Evolutionary conservation across 2,329 filamentous ascomycete species (phyloP).

Genomic region (Zymoseptoria brevis): DNA sequence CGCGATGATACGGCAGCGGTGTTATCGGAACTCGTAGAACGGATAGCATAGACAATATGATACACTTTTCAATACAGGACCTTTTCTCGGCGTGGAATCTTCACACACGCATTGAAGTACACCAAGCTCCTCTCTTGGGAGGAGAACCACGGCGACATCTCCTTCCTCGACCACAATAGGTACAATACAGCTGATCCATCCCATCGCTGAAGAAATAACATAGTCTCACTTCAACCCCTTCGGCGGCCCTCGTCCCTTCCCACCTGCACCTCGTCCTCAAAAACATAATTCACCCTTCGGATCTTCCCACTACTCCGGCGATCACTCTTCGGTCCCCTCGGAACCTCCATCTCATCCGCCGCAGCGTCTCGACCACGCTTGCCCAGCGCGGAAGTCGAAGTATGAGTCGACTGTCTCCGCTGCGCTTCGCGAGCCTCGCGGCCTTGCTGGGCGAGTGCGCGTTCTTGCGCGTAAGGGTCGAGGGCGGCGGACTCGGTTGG

Average conservation of each 20-base stretch:
- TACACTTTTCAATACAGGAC: background rate
- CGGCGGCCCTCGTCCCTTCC: background rate
- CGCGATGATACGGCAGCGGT: background rate
- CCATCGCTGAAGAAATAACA: background rate
- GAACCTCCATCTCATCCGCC: conserved; percentile 23
- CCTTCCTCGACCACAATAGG: background rate
- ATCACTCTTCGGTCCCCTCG: conserved; percentile 44
- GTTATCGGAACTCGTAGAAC: background rate
- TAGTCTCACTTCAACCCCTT: background rate
- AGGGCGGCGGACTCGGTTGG: conserved; percentile 7
- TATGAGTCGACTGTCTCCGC: conserved; percentile 46
- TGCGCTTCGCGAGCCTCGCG: conserved; percentile 62
- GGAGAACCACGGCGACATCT: background rate
- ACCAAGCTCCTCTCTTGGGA: background rate
- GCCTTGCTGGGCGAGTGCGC: conserved; percentile 24
- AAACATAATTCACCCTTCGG: background rate
- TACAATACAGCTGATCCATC: background rate
- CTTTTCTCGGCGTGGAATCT: background rate
- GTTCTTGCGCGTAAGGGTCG: conserved; percentile 30
- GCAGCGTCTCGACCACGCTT: conserved; percentile 23
- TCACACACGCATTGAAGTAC: background rate
- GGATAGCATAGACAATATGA: background rate
- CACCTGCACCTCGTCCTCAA: background rate
- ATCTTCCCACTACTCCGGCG: conserved; percentile 20
- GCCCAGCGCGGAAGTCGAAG: conserved; percentile 26